Conservation (phyloP, 768 basidiomycete species). For the Trametes elegans region DNA sequence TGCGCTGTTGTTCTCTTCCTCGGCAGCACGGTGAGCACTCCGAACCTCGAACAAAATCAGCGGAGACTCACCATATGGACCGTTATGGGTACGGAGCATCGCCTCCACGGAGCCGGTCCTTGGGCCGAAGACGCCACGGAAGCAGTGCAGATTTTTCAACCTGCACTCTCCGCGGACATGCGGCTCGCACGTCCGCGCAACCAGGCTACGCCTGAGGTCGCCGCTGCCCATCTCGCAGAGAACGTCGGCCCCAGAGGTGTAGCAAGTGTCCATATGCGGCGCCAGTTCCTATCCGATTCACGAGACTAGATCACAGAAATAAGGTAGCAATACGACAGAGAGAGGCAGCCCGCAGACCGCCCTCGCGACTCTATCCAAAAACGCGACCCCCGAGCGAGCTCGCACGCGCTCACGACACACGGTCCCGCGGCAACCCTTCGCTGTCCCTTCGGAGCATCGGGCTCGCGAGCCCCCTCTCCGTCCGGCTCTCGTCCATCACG, state of each 20-base stretch:
- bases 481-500: constrained; percentile 48
- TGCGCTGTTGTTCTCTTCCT: no score
- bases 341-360: no score
- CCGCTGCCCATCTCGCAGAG: not conserved
- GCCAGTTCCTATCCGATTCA: constrained; percentile 1
- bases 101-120: no score
- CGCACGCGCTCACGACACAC: constrained; percentile 6
- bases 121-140: not conserved
- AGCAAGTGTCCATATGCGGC: not conserved
- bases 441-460: constrained; percentile 53
- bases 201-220: not conserved
- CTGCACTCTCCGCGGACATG: not conserved
- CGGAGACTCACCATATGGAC: no score
- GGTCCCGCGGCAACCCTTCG: constrained; percentile 26
- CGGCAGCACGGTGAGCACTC: no score
- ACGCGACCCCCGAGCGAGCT: not conserved
- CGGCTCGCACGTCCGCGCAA: not conserved
- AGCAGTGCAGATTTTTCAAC: not conserved
- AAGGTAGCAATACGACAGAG: constrained; percentile 13
- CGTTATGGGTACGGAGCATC: no score
- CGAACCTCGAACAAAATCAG: no score
- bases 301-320: constrained; percentile 8
- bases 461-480: constrained; percentile 62
- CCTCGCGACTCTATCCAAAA: not conserved
- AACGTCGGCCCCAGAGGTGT: no score